Base-by-base conservation (phyloP, 805 yeast species). In the Candida koratica region DNA sequence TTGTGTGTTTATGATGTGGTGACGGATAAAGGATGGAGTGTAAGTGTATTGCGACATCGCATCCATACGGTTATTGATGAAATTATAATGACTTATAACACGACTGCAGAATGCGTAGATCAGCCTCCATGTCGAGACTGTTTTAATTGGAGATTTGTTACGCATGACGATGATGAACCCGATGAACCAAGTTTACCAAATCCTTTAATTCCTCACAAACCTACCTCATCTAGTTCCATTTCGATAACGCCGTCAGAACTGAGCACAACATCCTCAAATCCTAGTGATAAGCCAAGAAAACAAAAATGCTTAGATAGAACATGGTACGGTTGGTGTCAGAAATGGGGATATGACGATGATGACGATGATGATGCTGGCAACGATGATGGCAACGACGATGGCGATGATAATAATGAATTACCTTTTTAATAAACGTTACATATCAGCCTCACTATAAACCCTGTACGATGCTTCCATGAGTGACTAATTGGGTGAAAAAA, bases 101-200 rank as follows among this genome's bases (percentile, higher is more conserved):
- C 70, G 28, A 83, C 94, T 0, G 89, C 97, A 0, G 54, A 55
- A 22, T 90, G 97, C 55, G 66, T 62, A 12, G 73, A 69, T 13
- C 84, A 88, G 6, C 84, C 89, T 1, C 88, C 93, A 0, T 89
- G 97, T 55, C 71, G 80, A 37, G 97, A 89, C 51, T 89, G 97
- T 56, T 84, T 75, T 58, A 84, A 84, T 52, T 89, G 97, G 97
- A 71, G 79, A 33, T 88, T 74, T 55, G 75, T 82, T 3, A 68
- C 71, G 15, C 77, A 69, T 37, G 69, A 69, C 35, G 68, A 67
- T 37, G 45, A 48, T 18, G 66, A 59, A 40, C 58, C 49, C 12
- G 68, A 64, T 36, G 64, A 56, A 48, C 69, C 69, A 13, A 28
- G 33, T 19, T 43, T 63, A 34, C 69, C 70, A 13, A 58, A 63